phyloP scores from a whole-genome alignment of 306 rosid species.

The Lotus japonicus region DNA sequence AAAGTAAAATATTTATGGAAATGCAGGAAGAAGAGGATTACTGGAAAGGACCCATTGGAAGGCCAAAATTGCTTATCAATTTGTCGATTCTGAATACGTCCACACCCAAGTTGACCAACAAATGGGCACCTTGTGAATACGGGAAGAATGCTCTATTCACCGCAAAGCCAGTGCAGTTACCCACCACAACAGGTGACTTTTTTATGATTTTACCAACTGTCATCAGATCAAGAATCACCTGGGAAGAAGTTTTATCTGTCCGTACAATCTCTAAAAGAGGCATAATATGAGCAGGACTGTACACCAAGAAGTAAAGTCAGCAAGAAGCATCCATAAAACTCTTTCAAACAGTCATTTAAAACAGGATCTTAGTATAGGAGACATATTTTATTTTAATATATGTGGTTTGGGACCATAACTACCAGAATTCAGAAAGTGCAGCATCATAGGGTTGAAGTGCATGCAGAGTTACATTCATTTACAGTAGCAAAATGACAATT shows the following conservation, averaged over 20 bases:
- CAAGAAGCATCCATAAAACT: slow-evolving; percentile 2
- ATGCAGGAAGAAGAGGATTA: slow-evolving; percentile 36
- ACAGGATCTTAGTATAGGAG: background rate
- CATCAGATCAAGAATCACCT: slow-evolving; percentile 85
- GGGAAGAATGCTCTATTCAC: slow-evolving; percentile 96
- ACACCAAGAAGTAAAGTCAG: slow-evolving; percentile 31
- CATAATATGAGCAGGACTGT: slow-evolving; percentile 99
- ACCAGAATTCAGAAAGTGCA: background rate
- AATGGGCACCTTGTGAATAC: slow-evolving; percentile 63
- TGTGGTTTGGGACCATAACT: background rate
- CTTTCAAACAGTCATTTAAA: slow-evolving; percentile 5
- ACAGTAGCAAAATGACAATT: background rate
- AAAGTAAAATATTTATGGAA: slow-evolving; percentile 11
- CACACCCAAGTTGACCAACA: slow-evolving; percentile 70
- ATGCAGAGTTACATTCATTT: background rate
- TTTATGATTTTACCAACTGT: slow-evolving; percentile 79
- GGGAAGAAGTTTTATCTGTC: slow-evolving; percentile 77
- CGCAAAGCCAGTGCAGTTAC: slow-evolving; percentile 96
- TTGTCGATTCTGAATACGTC: slow-evolving; percentile 77
- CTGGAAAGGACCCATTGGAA: slow-evolving; percentile 95
- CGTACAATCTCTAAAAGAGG: slow-evolving; percentile 96
- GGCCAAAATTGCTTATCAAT: slow-evolving; percentile 69
- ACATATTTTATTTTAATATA: background rate
- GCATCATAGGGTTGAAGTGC: background rate
- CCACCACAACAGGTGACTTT: slow-evolving; percentile 90